phyloP scores from a whole-genome alignment of 352 stramenopile species.

The Globisporangium orthogonon region DNA sequence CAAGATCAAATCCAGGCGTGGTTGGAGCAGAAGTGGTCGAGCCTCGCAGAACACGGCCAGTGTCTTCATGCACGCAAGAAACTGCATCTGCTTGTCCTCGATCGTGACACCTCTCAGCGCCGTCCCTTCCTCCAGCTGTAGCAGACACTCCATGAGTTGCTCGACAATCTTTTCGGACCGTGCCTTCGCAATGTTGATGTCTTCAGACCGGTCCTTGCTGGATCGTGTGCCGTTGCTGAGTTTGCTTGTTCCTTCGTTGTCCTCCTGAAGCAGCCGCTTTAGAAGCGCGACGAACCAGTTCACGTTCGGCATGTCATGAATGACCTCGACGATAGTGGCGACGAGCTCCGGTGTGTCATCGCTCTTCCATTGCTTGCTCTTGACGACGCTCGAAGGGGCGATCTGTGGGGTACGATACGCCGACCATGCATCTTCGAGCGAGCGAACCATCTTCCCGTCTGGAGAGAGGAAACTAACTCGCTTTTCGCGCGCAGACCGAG shows the following conservation, averaged over 20 bases:
- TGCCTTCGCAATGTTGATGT: constrained; percentile 39
- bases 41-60: constrained; percentile 72
- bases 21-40: constrained; percentile 40
- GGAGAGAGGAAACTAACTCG: constrained; percentile 43
- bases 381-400: constrained; percentile 56
- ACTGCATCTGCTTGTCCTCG: constrained; percentile 45
- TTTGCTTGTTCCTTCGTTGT: constrained; percentile 10
- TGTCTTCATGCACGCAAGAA: constrained; percentile 73
- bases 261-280: constrained; percentile 43
- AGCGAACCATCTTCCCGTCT: constrained; percentile 38
- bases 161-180: constrained; percentile 61
- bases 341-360: constrained; percentile 58
- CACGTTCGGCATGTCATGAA: constrained; percentile 59
- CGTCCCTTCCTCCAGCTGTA: constrained; percentile 69
- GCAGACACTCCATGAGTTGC: constrained; percentile 52
- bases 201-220: constrained; percentile 37
- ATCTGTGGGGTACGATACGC: constrained; percentile 43
- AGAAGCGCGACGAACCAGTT: constrained; percentile 72
- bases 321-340: constrained; percentile 70
- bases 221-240: constrained; percentile 13
- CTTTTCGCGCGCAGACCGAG: not conserved
- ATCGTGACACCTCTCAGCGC: constrained; percentile 49
- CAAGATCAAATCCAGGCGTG: constrained; percentile 63
- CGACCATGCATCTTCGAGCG: constrained; percentile 57
- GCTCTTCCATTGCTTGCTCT: constrained; percentile 50